Conservation (phyloP, 495 filamentous ascomycete genomes). For the Daldinia concentrica region DNA sequence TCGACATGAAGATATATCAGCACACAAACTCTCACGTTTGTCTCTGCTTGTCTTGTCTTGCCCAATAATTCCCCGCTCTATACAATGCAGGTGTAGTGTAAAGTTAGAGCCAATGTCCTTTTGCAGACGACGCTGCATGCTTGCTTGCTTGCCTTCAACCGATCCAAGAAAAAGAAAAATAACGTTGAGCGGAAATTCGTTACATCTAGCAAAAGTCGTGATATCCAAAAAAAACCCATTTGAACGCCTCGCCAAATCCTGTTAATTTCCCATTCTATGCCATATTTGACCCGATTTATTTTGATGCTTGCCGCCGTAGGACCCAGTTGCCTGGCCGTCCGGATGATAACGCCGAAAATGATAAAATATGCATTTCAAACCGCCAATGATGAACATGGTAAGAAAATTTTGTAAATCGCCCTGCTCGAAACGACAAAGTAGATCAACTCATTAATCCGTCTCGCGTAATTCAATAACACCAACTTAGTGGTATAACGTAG, state of each 20-base stretch:
- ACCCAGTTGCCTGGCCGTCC: constrained; percentile 38
- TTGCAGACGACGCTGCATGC: background rate
- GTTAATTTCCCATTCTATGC: constrained; percentile 36
- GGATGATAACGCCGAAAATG: constrained; percentile 37
- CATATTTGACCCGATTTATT: constrained; percentile 33
- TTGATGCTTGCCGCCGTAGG: constrained; percentile 39
- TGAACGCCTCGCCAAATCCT: constrained; percentile 41
- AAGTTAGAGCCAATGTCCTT: constrained; percentile 10
- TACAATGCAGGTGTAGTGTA: constrained; percentile 22
- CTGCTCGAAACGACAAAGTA: background rate
- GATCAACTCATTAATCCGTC: constrained; percentile 29
- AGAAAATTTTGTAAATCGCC: constrained; percentile 12
- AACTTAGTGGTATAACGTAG: background rate
- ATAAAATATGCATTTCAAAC: constrained; percentile 28
- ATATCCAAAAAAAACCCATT: constrained; percentile 10
- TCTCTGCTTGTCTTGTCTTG: constrained; percentile 6
- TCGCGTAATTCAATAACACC: constrained; percentile 1
- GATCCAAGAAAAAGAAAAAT: background rate
- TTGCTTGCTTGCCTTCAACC: background rate
- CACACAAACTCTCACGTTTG: constrained; percentile 1
- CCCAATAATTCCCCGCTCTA: constrained; percentile 22
- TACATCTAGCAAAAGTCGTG: constrained; percentile 23
- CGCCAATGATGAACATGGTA: constrained; percentile 8
- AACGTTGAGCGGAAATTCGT: constrained; percentile 38
- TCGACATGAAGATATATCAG: constrained; percentile 13